Conservation (phyloP, 2,329 filamentous ascomycete genomes). For the Pestalotiopsis fici region DNA sequence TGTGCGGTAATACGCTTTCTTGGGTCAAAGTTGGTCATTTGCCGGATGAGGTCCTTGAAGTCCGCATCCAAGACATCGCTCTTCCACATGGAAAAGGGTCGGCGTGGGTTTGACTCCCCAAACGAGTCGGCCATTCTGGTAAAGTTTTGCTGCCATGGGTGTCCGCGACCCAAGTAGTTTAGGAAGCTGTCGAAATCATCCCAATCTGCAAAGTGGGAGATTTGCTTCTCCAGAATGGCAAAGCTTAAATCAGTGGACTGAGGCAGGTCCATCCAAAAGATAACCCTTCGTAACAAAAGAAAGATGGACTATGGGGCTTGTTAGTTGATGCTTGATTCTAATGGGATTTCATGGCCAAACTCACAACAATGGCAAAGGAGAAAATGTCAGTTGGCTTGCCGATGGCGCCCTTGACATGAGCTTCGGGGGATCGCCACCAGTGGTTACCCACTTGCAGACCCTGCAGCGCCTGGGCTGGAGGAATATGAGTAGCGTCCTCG, state of each 20-base stretch:
- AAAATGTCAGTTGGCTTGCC: constrained; percentile 43
- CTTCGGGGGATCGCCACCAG: constrained; percentile 47
- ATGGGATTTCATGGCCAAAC: constrained; percentile 17
- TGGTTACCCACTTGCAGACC: constrained; percentile 41
- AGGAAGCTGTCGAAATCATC: constrained; percentile 40
- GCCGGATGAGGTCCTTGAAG: constrained; percentile 38
- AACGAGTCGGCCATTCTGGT: constrained; percentile 39
- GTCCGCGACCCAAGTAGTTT: constrained; percentile 38
- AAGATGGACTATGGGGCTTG: constrained; percentile 40
- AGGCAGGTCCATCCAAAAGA: constrained; percentile 37
- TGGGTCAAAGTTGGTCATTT: constrained; percentile 41
- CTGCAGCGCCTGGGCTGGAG: constrained; percentile 33
- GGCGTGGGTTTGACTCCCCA: constrained; percentile 38
- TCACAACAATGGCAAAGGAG: constrained; percentile 43
- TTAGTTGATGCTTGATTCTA: constrained; percentile 15
- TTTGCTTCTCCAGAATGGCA: constrained; percentile 43
- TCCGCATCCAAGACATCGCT: constrained; percentile 35
- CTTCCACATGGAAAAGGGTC: constrained; percentile 42
- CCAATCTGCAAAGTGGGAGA: constrained; percentile 47
- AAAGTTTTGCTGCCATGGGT: constrained; percentile 38
- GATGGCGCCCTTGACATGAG: constrained; percentile 38
- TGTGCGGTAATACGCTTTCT: constrained; percentile 37
- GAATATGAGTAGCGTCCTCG: constrained; percentile 39
- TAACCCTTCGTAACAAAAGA: constrained; percentile 39
- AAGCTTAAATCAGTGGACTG: constrained; percentile 35